phyloP scores from a whole-genome alignment of 2,329 filamentous ascomycete genomes.

The Thelonectria blattea region DNA sequence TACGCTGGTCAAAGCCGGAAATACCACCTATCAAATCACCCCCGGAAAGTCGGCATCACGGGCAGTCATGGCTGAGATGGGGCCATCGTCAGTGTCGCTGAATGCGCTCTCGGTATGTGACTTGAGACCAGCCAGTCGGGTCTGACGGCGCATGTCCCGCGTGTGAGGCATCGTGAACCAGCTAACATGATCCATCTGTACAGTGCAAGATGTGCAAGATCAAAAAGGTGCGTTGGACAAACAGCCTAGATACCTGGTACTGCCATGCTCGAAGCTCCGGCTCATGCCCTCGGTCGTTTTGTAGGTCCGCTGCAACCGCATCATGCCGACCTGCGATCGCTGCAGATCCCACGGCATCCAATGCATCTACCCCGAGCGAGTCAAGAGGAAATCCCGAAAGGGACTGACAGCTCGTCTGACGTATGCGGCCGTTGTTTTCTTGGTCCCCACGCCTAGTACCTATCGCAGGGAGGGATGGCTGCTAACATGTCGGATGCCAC shows the following conservation, averaged over 20 bases:
- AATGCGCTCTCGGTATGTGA: conserved; percentile 14
- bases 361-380: conserved; percentile 38
- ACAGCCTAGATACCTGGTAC: not conserved
- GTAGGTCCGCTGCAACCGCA: conserved; percentile 40
- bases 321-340: conserved; percentile 39
- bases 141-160: not conserved
- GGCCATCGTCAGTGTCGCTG: not conserved
- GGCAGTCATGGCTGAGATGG: conserved; percentile 1
- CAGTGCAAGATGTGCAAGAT: conserved; percentile 13
- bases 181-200: not conserved
- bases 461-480: not conserved
- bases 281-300: not conserved
- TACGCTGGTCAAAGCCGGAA: not conserved
- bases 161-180: not conserved
- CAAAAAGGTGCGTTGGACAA: conserved; percentile 4
- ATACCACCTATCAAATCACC: not conserved
- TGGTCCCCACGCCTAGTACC: not conserved
- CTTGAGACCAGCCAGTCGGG: not conserved
- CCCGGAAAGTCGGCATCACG: conserved; percentile 3
- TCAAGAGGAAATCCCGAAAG: conserved; percentile 35
- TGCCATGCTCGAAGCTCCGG: no score
- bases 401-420: conserved; percentile 22
- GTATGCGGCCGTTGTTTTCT: conserved; percentile 18
- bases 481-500: conserved; percentile 15
- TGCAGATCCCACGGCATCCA: conserved; percentile 36